Evolutionary conservation across 495 filamentous ascomycete genomes (phyloP).

Genomic region (Podospora tetraspora): DNA sequence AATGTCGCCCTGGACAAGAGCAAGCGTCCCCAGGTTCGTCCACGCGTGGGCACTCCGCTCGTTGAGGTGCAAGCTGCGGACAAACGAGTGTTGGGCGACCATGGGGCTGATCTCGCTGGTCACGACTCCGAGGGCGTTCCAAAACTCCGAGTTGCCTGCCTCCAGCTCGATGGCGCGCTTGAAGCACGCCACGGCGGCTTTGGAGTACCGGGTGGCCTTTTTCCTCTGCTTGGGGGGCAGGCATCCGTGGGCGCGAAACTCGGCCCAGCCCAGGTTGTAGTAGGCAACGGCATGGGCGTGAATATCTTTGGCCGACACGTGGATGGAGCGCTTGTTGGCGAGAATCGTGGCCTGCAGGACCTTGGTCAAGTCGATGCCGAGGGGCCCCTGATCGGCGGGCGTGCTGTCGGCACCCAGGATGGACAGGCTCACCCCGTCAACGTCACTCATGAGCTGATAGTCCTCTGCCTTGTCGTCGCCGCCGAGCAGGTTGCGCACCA

Average conservation of each 20-base stretch:
- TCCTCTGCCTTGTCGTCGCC: slow-evolving; percentile 45
- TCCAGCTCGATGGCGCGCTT: slow-evolving; percentile 95
- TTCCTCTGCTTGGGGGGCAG: slow-evolving; percentile 44
- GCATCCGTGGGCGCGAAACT: slow-evolving; percentile 72
- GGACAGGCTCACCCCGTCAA: slow-evolving; percentile 61
- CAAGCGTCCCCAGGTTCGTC: slow-evolving; percentile 86
- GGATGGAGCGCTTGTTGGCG: slow-evolving; percentile 79
- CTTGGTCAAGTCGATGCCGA: slow-evolving; percentile 42
- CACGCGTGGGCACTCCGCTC: slow-evolving; percentile 76
- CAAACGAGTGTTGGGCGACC: slow-evolving; percentile 89
- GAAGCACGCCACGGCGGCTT: slow-evolving; percentile 84
- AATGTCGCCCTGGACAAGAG: slow-evolving; percentile 74
- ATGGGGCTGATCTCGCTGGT: slow-evolving; percentile 78
- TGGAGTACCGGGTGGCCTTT: slow-evolving; percentile 60
- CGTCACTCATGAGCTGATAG: slow-evolving; percentile 59
- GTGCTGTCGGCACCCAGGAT: slow-evolving; percentile 40
- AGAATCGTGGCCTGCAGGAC: slow-evolving; percentile 67
- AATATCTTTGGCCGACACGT: slow-evolving; percentile 63
- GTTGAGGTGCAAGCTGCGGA: slow-evolving; percentile 89
- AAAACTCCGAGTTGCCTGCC: slow-evolving; percentile 92
- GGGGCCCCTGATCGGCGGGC: slow-evolving; percentile 42
- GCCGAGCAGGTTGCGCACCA: slow-evolving; percentile 52
- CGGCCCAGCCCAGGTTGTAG: slow-evolving; percentile 94
- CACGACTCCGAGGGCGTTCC: slow-evolving; percentile 90
- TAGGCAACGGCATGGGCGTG: slow-evolving; percentile 94